phyloP scores from a whole-genome alignment of 192 early-diverging fungal species.

The Backusella sp. region DNA sequence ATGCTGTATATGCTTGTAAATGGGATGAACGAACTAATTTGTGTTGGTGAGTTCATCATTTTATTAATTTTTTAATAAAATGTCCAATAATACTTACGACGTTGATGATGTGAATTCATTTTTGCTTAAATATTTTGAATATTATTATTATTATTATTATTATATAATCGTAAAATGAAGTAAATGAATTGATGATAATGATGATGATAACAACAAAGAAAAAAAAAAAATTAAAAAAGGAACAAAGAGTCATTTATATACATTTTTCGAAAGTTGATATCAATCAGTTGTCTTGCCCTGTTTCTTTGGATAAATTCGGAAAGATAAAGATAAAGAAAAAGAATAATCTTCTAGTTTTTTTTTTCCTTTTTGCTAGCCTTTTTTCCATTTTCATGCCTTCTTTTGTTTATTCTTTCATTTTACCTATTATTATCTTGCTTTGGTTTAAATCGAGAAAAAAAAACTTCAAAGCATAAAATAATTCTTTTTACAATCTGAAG shows the following conservation, averaged over 20 bases:
- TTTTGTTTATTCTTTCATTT: not conserved
- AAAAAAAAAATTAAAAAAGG: not conserved
- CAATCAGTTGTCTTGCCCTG: not conserved
- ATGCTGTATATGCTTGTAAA: not conserved
- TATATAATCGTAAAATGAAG: not conserved
- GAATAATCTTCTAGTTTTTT: not conserved
- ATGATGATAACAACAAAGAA: not conserved
- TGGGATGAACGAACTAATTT: not conserved
- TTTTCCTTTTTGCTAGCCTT: not conserved
- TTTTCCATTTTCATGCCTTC: not conserved
- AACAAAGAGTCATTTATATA: not conserved
- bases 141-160: not conserved
- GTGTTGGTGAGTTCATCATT: not conserved
- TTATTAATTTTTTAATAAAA: not conserved
- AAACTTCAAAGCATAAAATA: not conserved
- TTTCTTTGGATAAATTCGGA: constrained; percentile 1
- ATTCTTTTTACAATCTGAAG: not conserved
- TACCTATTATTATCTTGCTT: not conserved
- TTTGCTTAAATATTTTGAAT: not conserved
- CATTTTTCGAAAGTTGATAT: not conserved
- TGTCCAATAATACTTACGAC: not conserved
- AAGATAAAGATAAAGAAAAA: not conserved
- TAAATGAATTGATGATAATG: not conserved
- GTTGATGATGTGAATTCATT: not conserved
- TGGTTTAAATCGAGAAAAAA: not conserved